phyloP scores from a whole-genome alignment of 331 rosid genomes.

The Acacia concinna region DNA sequence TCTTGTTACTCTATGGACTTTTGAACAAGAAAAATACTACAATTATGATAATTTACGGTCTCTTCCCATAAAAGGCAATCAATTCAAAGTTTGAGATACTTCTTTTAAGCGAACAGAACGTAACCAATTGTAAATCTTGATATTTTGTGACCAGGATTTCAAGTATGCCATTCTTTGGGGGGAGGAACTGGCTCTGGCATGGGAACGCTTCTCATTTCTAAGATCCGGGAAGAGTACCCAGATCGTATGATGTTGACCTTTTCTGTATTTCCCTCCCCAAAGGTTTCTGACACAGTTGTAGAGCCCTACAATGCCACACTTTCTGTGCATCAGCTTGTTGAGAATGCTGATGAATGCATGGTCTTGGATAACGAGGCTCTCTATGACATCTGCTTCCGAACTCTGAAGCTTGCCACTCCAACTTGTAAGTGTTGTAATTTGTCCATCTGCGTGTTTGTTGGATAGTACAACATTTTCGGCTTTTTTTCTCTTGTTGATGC shows the following conservation, averaged over 20 bases:
- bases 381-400: slow-evolving; percentile 76
- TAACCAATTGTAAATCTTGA: not conserved
- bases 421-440: slow-evolving; percentile 48
- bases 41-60: not conserved
- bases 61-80: not conserved
- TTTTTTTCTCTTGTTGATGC: not conserved
- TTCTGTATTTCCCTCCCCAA: slow-evolving; percentile 80
- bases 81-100: not conserved
- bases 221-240: slow-evolving; percentile 80
- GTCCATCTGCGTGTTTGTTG: not conserved
- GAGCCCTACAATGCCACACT: slow-evolving; percentile 88
- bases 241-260: slow-evolving; percentile 88
- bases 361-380: slow-evolving; percentile 82
- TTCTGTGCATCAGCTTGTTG: slow-evolving; percentile 82
- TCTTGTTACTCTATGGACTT: not conserved
- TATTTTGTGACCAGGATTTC: slow-evolving; percentile 56
- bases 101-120: not conserved
- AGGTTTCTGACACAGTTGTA: slow-evolving; percentile 79
- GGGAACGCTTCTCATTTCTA: slow-evolving; percentile 85
- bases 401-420: slow-evolving; percentile 71
- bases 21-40: not conserved
- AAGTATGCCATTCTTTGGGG: slow-evolving; percentile 79
- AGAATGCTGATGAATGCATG: slow-evolving; percentile 85
- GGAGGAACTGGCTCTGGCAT: slow-evolving; percentile 89
- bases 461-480: not conserved